Conservation (phyloP, 2,329 filamentous ascomycete genomes). For the Ophiostoma triangulosporum region DNA sequence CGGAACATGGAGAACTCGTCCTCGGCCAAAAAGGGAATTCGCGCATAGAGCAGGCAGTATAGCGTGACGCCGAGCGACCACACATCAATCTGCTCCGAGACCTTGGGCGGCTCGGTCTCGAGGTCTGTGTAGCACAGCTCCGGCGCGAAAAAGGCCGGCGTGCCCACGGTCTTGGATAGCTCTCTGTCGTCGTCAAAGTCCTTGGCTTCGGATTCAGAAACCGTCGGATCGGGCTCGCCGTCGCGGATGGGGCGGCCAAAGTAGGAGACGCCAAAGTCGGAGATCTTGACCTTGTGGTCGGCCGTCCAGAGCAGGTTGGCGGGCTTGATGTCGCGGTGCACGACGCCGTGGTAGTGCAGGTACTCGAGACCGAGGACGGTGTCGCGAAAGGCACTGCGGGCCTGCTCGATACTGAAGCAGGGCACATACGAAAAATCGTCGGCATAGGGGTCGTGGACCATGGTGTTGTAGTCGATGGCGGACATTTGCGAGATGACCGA, state of each 20-base stretch:
- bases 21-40: conserved; percentile 83
- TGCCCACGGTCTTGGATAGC: conserved; percentile 95
- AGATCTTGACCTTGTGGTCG: conserved; percentile 86
- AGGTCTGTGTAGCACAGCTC: conserved; percentile 86
- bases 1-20: conserved; percentile 87
- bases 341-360: conserved; percentile 74
- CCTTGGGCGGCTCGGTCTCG: conserved; percentile 54
- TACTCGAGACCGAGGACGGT: conserved; percentile 90
- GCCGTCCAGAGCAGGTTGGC: conserved; percentile 82
- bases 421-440: conserved; percentile 91
- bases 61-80: conserved; percentile 95
- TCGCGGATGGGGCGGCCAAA: conserved; percentile 79
- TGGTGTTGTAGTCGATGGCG: conserved; percentile 44
- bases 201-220: conserved; percentile 66
- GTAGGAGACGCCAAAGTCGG: conserved; percentile 96
- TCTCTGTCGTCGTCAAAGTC: conserved; percentile 90
- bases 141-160: conserved; percentile 92
- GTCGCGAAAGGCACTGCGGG: conserved; percentile 76
- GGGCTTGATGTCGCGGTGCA: conserved; percentile 75
- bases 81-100: conserved; percentile 89
- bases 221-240: conserved; percentile 62
- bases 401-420: conserved; percentile 74
- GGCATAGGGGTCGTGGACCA: conserved; percentile 52
- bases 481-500: conserved; percentile 62
- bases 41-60: conserved; percentile 88